A percentile compares a stretch with the other conserved stretches of the same genome.
These are phyloP conservation scores for Voacanga thouarsii DNA, from an alignment of 257 asterid species.

Conservation along the genomic window DNA sequence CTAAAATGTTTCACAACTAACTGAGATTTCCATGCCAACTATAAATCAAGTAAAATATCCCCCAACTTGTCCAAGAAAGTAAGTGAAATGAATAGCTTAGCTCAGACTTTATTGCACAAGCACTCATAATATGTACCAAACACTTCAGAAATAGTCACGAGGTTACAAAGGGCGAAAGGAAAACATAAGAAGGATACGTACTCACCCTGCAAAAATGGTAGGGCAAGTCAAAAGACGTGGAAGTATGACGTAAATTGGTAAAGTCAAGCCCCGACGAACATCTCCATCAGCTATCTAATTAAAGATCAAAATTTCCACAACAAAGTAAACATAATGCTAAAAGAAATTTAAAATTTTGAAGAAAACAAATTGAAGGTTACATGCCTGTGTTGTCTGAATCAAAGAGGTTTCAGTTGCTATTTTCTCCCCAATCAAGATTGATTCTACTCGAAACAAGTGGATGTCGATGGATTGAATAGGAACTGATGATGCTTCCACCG, in stretches of 20 bases:
- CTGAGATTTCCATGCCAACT: neutral
- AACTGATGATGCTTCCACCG: constrained; percentile 70
- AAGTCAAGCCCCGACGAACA: constrained; percentile 55
- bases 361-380: constrained; percentile 22
- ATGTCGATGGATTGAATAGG: constrained; percentile 75
- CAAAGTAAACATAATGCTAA: constrained; percentile 10
- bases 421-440: constrained; percentile 76
- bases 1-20: neutral
- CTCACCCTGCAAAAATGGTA: constrained; percentile 78
- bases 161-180: neutral
- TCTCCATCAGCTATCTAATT: constrained; percentile 84
- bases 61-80: neutral
- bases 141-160: neutral
- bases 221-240: constrained; percentile 92
- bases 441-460: constrained; percentile 75
- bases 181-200: neutral
- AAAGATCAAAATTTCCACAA: constrained; percentile 20
- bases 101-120: neutral
- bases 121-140: neutral
- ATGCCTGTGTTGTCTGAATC: constrained; percentile 87
- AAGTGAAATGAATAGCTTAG: neutral
- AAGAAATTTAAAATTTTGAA: constrained; percentile 9
- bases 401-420: constrained; percentile 70
- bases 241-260: constrained; percentile 67
- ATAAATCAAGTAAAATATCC: neutral